Conservation (phyloP, 2,329 filamentous ascomycete genomes). For the Dothistroma pini region DNA sequence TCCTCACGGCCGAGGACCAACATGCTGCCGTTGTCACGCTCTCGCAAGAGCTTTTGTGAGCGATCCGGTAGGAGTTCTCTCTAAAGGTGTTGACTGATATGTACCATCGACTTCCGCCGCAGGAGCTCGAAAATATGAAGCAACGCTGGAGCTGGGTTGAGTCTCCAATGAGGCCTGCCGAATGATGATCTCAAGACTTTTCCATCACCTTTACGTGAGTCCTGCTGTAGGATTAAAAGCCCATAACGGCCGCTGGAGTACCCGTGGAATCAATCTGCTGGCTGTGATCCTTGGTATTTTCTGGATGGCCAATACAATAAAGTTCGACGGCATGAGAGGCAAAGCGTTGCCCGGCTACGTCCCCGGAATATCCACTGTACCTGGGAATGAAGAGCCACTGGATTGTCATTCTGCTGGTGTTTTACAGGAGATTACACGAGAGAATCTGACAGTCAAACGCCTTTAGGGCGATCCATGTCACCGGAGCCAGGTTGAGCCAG, state of each 20-base stretch:
- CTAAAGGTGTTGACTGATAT: not conserved
- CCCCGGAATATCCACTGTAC: not conserved
- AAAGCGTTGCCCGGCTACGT: not conserved
- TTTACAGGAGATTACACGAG: not conserved
- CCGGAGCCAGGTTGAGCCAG: no score
- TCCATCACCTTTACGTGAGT: not conserved
- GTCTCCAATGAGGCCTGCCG: not conserved
- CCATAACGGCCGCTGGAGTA: not conserved
- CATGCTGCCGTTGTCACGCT: not conserved
- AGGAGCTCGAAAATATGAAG: slow-evolving; percentile 1
- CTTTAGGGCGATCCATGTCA: no score
- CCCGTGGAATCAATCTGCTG: not conserved
- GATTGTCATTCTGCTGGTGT: not conserved
- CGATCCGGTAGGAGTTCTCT: not conserved
- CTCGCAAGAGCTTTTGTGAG: not conserved
- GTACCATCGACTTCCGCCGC: not conserved
- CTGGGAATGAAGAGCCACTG: not conserved
- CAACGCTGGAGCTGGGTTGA: not conserved
- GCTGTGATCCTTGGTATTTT: not conserved
- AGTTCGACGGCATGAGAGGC: not conserved
- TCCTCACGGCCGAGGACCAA: not conserved
- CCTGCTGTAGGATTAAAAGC: not conserved
- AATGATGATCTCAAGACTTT: not conserved
- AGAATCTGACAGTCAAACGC: no score
- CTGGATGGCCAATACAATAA: not conserved